These are phyloP conservation scores for Colletotrichum truncatum DNA, from an alignment of 2,329 filamentous ascomycete genomes.

Conservation along the genomic window DNA sequence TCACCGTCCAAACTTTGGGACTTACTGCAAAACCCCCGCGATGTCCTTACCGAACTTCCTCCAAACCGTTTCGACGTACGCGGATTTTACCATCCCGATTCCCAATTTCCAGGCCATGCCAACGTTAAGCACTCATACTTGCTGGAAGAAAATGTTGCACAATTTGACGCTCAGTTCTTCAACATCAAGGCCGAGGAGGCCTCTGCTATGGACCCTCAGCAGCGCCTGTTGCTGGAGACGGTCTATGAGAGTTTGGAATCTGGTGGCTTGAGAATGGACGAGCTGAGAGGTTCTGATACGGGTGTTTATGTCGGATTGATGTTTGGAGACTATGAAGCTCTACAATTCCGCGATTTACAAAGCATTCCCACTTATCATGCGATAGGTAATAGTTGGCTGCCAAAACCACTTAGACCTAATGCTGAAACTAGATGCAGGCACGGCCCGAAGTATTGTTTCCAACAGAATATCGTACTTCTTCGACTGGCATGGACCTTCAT, in stretches of 20 bases:
- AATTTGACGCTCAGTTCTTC: conserved; percentile 42
- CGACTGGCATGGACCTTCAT: conserved; percentile 47
- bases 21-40: not conserved
- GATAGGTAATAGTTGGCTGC: no score
- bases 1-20: conserved; percentile 23
- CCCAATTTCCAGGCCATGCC: conserved; percentile 32
- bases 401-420: no score
- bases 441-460: conserved; percentile 41
- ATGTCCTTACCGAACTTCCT: not conserved
- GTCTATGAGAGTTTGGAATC: conserved; percentile 43
- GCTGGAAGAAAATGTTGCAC: conserved; percentile 31
- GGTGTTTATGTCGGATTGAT: not conserved
- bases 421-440: no score
- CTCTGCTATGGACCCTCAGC: conserved; percentile 43
- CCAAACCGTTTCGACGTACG: conserved; percentile 5
- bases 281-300: not conserved
- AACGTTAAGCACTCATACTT: conserved; percentile 35
- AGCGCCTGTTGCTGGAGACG: conserved; percentile 42
- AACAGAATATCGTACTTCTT: conserved; percentile 52
- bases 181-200: conserved; percentile 38
- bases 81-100: conserved; percentile 13
- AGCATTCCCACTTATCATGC: not conserved
- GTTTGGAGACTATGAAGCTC: not conserved
- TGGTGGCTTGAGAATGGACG: conserved; percentile 23
- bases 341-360: not conserved